Conservation (phyloP, 176 grass and related monocot genomes). For the Aegilops speltoides region DNA sequence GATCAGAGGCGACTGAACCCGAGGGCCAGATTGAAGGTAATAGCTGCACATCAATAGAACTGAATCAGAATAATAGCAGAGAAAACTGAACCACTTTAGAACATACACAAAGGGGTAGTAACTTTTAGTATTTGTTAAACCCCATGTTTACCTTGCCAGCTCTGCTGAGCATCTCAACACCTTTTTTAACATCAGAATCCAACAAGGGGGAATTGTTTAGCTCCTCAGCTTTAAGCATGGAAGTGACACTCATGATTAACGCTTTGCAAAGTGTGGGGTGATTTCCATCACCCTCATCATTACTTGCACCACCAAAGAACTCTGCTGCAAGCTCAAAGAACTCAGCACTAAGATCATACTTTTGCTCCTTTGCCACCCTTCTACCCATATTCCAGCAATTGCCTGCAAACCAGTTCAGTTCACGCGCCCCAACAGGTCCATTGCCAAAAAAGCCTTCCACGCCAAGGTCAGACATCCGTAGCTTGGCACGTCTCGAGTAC, state of each 20-base stretch:
- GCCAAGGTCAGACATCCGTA: constrained; percentile 61
- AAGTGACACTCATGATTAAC: constrained; percentile 67
- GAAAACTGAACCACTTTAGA: constrained; percentile 14
- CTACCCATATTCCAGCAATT: constrained; percentile 70
- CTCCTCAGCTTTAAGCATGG: constrained; percentile 61
- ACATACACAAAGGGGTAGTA: constrained; percentile 7
- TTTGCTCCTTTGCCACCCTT: constrained; percentile 52
- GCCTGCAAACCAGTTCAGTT: constrained; percentile 81
- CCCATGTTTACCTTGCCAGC: constrained; percentile 76
- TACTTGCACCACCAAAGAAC: constrained; percentile 42
- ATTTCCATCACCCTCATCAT: constrained; percentile 47
- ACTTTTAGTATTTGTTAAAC: constrained; percentile 31
- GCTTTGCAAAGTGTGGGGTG: constrained; percentile 59
- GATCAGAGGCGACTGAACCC: constrained; percentile 36
- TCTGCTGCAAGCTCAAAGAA: constrained; percentile 83
- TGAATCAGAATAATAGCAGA: constrained; percentile 29
- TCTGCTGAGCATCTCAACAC: constrained; percentile 75
- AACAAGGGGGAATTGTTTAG: constrained; percentile 49
- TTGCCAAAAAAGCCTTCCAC: constrained; percentile 66
- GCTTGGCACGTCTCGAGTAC: constrained; percentile 60
- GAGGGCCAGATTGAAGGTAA: constrained; percentile 50
- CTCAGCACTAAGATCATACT: constrained; percentile 53
- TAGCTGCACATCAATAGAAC: constrained; percentile 44
- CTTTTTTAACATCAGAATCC: constrained; percentile 75
- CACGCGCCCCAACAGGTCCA: constrained; percentile 56